Evolutionary conservation across 2,329 filamentous ascomycete species (phyloP).

Genomic region (Fusarium gaditjirri): DNA sequence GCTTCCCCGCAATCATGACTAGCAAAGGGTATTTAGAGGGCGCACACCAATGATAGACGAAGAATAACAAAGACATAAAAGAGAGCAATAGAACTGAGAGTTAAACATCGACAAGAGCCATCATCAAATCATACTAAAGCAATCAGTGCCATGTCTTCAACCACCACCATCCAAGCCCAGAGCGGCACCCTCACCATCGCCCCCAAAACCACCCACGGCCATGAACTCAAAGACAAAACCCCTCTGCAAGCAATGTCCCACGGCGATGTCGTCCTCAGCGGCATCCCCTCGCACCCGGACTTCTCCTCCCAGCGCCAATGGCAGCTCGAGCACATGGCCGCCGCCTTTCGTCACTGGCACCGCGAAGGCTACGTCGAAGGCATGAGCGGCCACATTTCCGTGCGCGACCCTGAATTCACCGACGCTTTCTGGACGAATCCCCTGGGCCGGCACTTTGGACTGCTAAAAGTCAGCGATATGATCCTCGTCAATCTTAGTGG

Average conservation of each 20-base stretch:
- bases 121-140: not conserved
- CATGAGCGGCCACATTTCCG: constrained; percentile 73
- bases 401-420: constrained; percentile 70
- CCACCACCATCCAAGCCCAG: not conserved
- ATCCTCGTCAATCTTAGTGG: constrained; percentile 71
- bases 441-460: constrained; percentile 72
- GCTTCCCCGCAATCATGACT: constrained; percentile 2
- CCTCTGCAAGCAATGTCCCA: constrained; percentile 44
- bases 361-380: constrained; percentile 75
- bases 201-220: constrained; percentile 34
- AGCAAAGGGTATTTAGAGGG: constrained; percentile 23
- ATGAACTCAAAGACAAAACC: constrained; percentile 39
- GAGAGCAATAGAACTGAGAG: rapidly evolving
- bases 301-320: constrained; percentile 44
- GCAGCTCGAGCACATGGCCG: constrained; percentile 69
- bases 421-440: constrained; percentile 75
- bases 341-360: constrained; percentile 74
- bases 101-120: rapidly evolving
- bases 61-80: not conserved
- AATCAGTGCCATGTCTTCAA: not conserved
- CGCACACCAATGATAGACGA: constrained; percentile 1
- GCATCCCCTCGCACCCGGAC: constrained; percentile 40
- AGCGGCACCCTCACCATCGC: constrained; percentile 16
- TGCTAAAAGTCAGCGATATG: constrained; percentile 74
- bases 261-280: constrained; percentile 38